These are phyloP conservation scores for Cyberlindnera mycetangii DNA, from an alignment of 805 yeast species.

Conservation along the genomic window DNA sequence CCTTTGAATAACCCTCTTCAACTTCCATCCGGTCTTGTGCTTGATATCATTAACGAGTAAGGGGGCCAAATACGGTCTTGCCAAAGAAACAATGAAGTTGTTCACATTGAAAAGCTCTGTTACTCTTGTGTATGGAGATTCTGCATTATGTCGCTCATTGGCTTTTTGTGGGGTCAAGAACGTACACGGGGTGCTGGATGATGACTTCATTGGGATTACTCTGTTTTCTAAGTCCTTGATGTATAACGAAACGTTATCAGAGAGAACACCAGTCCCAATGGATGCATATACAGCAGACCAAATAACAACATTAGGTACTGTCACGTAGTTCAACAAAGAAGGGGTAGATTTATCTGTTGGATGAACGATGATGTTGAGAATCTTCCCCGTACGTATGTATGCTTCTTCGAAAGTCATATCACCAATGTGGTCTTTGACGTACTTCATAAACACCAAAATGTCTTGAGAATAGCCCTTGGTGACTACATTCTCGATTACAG, in stretches of 20 bases:
- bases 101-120: conserved; percentile 94
- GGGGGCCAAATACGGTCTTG: conserved; percentile 93
- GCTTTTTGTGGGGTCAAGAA: conserved; percentile 48
- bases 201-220: conserved; percentile 44
- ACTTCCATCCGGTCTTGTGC: conserved; percentile 50
- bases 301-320: conserved; percentile 88
- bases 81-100: conserved; percentile 85
- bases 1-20: conserved; percentile 35
- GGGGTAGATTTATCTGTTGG: conserved; percentile 74
- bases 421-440: conserved; percentile 72
- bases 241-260: conserved; percentile 51
- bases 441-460: conserved; percentile 71
- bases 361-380: conserved; percentile 80
- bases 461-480: conserved; percentile 86
- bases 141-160: conserved; percentile 38
- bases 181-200: conserved; percentile 33
- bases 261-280: conserved; percentile 66
- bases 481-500: conserved; percentile 70
- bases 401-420: conserved; percentile 94
- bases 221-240: conserved; percentile 64
- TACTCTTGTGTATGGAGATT: conserved; percentile 79
- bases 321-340: conserved; percentile 76
- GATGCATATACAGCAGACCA: conserved; percentile 90
- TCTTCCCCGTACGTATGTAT: conserved; percentile 69
- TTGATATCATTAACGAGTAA: conserved; percentile 77